Evolutionary conservation across 768 basidiomycete genomes (phyloP).

Genomic region (Solioccasus polychromus): DNA sequence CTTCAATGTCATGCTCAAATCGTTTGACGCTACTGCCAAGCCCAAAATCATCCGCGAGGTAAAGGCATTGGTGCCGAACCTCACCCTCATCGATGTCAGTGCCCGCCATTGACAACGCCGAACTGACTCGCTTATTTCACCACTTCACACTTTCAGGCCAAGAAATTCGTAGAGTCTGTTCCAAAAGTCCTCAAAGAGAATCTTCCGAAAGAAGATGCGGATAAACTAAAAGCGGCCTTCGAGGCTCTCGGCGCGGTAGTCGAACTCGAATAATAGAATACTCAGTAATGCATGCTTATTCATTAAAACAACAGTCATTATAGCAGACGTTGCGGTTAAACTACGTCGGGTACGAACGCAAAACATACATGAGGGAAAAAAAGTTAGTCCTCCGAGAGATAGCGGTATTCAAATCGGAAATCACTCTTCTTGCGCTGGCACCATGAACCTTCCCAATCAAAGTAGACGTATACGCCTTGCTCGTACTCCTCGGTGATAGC

Average conservation of each 20-base stretch:
- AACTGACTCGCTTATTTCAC: slow-evolving; percentile 1
- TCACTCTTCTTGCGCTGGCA: slow-evolving; percentile 97
- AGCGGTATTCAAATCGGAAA: slow-evolving; percentile 96
- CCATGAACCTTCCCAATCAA: slow-evolving; percentile 99
- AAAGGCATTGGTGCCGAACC: slow-evolving; percentile 91
- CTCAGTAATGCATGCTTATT: slow-evolving; percentile 14
- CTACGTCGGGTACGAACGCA: slow-evolving; percentile 23
- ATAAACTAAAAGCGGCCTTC: slow-evolving; percentile 92
- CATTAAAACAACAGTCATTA: slow-evolving; percentile 19
- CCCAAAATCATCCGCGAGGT: slow-evolving; percentile 98
- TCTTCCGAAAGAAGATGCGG: slow-evolving; percentile 93
- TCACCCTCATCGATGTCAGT: slow-evolving; percentile 95
- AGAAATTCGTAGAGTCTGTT: slow-evolving; percentile 97
- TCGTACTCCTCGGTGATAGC: slow-evolving; percentile 99
- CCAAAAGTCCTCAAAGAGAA: slow-evolving; percentile 95
- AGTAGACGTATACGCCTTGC: slow-evolving; percentile 98
- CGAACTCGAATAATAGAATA: slow-evolving; percentile 62
- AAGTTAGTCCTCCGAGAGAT: slow-evolving; percentile 75
- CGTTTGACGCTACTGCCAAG: slow-evolving; percentile 88
- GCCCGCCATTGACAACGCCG: neutral
- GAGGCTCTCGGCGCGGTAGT: slow-evolving; percentile 86
- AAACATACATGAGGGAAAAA: slow-evolving; percentile 5
- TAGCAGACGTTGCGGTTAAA: slow-evolving; percentile 21
- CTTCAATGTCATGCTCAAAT: slow-evolving; percentile 93
- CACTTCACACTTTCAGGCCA: slow-evolving; percentile 59